These are phyloP conservation scores for Lichtheimia hyalospora DNA, from an alignment of 371 early-diverging fungal species.

Conservation along the genomic window DNA sequence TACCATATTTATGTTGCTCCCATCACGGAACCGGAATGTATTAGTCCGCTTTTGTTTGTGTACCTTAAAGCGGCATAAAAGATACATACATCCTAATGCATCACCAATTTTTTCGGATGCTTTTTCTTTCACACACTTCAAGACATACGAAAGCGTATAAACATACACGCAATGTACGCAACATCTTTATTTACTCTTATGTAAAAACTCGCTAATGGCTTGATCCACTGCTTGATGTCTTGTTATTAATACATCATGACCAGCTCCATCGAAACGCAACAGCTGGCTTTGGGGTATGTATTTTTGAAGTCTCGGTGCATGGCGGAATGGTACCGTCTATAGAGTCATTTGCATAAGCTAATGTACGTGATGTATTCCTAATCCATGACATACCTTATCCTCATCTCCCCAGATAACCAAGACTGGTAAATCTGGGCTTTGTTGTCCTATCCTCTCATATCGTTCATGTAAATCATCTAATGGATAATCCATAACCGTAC, in stretches of 20 bases:
- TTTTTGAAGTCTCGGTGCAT: conserved; percentile 13
- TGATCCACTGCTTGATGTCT: background rate
- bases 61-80: too few species aligned
- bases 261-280: conserved; percentile 24
- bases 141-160: too few species aligned
- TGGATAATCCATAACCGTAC: conserved; percentile 41
- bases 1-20: too few species aligned
- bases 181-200: too few species aligned
- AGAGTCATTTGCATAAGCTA: background rate
- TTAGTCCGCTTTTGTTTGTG: too few species aligned
- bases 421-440: conserved; percentile 15
- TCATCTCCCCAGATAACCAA: conserved; percentile 49
- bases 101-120: too few species aligned
- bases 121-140: too few species aligned
- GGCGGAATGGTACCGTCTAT: conserved; percentile 39
- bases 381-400: conserved; percentile 33
- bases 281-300: conserved; percentile 31
- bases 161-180: too few species aligned
- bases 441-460: conserved; percentile 32
- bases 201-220: conserved; percentile 13
- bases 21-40: too few species aligned
- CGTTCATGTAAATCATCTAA: conserved; percentile 30
- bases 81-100: too few species aligned
- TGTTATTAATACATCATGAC: conserved; percentile 37
- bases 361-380: background rate